phyloP scores from a whole-genome alignment of 73 alveolate genomes.

The Paramecium sonneborni region DNA sequence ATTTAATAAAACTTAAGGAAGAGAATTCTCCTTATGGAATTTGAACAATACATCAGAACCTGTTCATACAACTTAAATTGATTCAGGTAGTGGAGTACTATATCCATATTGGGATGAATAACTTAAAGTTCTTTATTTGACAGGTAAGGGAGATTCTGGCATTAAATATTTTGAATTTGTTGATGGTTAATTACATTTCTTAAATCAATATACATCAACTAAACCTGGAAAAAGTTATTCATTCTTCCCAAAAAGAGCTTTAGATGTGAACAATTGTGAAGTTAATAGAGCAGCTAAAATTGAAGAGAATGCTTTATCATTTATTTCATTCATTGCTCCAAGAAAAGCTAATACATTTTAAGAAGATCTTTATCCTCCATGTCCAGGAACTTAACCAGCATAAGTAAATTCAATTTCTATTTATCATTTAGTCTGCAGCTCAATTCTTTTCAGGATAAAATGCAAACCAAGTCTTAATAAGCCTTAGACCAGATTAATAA shows the following conservation, averaged over 20 bases:
- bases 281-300: slow-evolving; percentile 79
- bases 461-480: not conserved
- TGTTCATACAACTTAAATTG: slow-evolving; percentile 71
- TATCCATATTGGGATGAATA: slow-evolving; percentile 89
- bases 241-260: slow-evolving; percentile 84
- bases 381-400: slow-evolving; percentile 77
- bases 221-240: slow-evolving; percentile 79
- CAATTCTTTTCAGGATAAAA: not conserved
- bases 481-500: not conserved
- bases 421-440: not conserved
- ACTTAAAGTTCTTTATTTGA: slow-evolving; percentile 72
- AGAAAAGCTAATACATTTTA: slow-evolving; percentile 77
- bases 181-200: slow-evolving; percentile 75
- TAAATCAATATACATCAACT: slow-evolving; percentile 62
- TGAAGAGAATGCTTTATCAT: slow-evolving; percentile 74
- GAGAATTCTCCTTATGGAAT: slow-evolving; percentile 94
- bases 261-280: slow-evolving; percentile 72
- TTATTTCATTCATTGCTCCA: slow-evolving; percentile 78
- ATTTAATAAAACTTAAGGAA: slow-evolving; percentile 76
- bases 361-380: slow-evolving; percentile 78
- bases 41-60: slow-evolving; percentile 79
- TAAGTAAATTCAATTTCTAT: slow-evolving; percentile 65
- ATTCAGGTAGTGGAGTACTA: slow-evolving; percentile 83
- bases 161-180: slow-evolving; percentile 80
- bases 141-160: slow-evolving; percentile 91